phyloP scores from a whole-genome alignment of 2,329 filamentous ascomycete genomes.

The Xenoacremonium recifei region DNA sequence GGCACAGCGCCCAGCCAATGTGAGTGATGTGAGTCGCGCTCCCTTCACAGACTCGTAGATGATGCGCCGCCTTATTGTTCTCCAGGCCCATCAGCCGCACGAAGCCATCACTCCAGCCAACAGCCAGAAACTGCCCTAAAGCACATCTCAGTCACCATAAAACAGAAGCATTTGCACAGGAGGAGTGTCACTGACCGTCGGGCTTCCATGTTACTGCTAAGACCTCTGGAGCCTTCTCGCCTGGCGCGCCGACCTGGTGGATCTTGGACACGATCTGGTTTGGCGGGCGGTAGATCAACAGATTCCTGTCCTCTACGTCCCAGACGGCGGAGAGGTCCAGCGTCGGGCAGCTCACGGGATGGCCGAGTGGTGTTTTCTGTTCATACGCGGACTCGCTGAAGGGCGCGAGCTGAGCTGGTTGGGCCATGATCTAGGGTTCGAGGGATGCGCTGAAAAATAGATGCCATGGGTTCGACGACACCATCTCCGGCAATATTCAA shows the following conservation, averaged over 20 bases:
- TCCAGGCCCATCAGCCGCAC: constrained; percentile 77
- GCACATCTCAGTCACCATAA: background rate
- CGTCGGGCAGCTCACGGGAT: constrained; percentile 75
- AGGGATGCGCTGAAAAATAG: too few relatives aligned
- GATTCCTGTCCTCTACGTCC: constrained; percentile 64
- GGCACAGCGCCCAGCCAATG: constrained; percentile 53
- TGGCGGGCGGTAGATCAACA: constrained; percentile 77
- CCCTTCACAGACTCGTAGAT: constrained; percentile 55
- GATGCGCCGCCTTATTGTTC: constrained; percentile 77
- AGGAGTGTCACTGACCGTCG: constrained; percentile 54
- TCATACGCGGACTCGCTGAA: constrained; percentile 59
- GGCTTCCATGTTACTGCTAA: constrained; percentile 62
- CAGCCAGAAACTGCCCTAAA: constrained; percentile 71
- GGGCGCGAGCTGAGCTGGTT: constrained; percentile 39
- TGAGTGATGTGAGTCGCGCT: constrained; percentile 45
- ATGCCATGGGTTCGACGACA: too few relatives aligned
- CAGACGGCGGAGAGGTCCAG: constrained; percentile 77
- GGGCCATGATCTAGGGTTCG: constrained; percentile 18
- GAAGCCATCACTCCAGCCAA: constrained; percentile 79
- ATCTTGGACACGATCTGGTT: constrained; percentile 63
- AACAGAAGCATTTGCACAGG: background rate
- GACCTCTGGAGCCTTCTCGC: constrained; percentile 40
- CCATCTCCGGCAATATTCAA: too few relatives aligned
- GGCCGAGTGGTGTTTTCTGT: constrained; percentile 51
- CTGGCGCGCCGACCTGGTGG: constrained; percentile 42